Base-by-base conservation (phyloP, 345 rosid species). In the Sapria himalayana region DNA sequence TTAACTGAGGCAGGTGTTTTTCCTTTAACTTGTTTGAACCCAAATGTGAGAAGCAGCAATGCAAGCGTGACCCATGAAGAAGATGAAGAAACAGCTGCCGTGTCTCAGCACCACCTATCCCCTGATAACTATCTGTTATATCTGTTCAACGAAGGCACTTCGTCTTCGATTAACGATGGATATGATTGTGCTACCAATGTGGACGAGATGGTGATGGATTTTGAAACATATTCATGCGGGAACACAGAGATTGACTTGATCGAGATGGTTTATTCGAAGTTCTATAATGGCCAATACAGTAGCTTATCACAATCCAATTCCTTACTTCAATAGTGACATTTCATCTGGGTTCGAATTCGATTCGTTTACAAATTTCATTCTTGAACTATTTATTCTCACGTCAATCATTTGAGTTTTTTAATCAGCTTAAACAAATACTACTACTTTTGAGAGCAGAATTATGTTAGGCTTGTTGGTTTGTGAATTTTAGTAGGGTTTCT, bases 231-330 rank as follows among this genome's bases (percentile, higher is more conserved):
- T 19, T 46, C 59, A 2, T 39, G 40, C 20, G 70, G 59, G 45
- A 59, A 40, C 39, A 66, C 60, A 49, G 94, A 86, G 54, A 81
- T 81, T 82, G 98, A 86, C 61, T 62, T 82, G 76, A 70, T 86
- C n/a, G 97, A 86, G 76, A 81, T 86, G 97, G 49, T 86, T 38
- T 69, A 72, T 54, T 62, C 70, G 52, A 54, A 39, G 14, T 70
- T 63, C 54, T 37, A 39, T 39, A 59, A 54, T 33, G 49, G 52
- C 29, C 65, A 60, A 39, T 41, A 48, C 43, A 43, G 39, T 17
- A 29, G 46, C 53, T 54, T 33, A 31, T 57, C 42, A 40, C 3
- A n/a, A n/a, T n/a, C n/a, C n/a, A n/a, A n/a, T n/a, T n/a, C n/a
- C n/a, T n/a, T n/a, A n/a, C n/a, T n/a, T n/a, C n/a, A n/a, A n/a